Percentiles rank a stretch among this genome's conserved stretches.
These are phyloP conservation scores for Marasmius fiardii DNA, from an alignment of 1,284 basidiomycete species.

Conservation along the genomic window DNA sequence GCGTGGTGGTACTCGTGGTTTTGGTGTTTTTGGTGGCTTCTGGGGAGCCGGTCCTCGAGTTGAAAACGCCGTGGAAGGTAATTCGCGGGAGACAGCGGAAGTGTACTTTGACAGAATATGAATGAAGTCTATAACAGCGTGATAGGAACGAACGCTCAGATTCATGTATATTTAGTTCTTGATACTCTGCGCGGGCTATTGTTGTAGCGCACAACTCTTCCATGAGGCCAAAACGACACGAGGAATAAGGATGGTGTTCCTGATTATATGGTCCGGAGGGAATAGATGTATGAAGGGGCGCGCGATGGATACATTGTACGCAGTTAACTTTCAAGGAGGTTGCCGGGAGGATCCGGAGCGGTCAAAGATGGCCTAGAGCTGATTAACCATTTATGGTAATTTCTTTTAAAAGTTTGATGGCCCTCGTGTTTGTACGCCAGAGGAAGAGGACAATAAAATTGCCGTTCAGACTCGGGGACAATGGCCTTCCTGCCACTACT, in stretches of 20 bases:
- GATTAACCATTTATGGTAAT: neutral
- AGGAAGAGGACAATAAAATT: neutral
- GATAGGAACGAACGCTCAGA: neutral
- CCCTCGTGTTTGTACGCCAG: neutral
- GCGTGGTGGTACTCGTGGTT: constrained; percentile 6
- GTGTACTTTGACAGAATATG: constrained; percentile 22
- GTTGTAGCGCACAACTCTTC: too few relatives aligned
- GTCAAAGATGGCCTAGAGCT: too few relatives aligned
- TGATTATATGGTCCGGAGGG: too few relatives aligned
- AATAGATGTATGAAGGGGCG: too few relatives aligned
- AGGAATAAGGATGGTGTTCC: too few relatives aligned
- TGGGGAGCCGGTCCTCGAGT: constrained; percentile 22
- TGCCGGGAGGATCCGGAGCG: too few relatives aligned
- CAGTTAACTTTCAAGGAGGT: too few relatives aligned
- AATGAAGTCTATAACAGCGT: neutral
- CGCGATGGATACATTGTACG: too few relatives aligned
- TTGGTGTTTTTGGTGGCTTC: constrained; percentile 17
- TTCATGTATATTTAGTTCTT: neutral
- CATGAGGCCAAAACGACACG: too few relatives aligned
- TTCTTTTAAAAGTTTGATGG: neutral
- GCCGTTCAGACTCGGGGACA: neutral
- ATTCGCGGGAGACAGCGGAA: constrained; percentile 21
- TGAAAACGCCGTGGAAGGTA: constrained; percentile 17
- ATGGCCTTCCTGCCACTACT: neutral
- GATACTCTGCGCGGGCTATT: too few relatives aligned